Conservation (phyloP, 2,329 filamentous ascomycete genomes). For the Magnaporthales sp. region DNA sequence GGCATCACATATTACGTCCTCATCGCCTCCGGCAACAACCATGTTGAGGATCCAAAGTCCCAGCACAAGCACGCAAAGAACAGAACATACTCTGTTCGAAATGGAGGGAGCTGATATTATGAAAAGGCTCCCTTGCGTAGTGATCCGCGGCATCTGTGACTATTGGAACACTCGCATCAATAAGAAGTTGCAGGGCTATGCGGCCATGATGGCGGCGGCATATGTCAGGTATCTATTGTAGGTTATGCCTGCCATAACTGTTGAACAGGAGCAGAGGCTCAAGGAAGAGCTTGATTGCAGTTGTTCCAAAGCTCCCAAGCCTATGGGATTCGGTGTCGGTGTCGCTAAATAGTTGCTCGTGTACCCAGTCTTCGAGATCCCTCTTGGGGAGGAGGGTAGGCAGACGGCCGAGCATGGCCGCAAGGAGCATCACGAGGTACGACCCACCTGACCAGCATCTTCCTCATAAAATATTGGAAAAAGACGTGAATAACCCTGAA, state of each 20-base stretch:
- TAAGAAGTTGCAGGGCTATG: background rate
- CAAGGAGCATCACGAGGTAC: constrained; percentile 30
- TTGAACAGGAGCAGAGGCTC: background rate
- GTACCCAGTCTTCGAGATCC: constrained; percentile 43
- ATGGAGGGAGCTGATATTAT: background rate
- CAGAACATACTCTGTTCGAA: background rate
- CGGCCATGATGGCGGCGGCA: background rate
- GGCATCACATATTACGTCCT: background rate
- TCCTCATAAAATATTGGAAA: constrained; percentile 31
- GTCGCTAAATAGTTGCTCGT: constrained; percentile 41
- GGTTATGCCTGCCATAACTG: background rate
- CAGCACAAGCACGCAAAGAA: background rate
- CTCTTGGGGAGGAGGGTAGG: constrained; percentile 31
- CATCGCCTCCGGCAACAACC: background rate
- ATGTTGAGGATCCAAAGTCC: background rate
- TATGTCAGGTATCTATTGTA: background rate
- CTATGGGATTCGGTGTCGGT: too few relatives aligned
- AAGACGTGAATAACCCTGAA: constrained; percentile 33
- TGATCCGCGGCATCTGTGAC: background rate
- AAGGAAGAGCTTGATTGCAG: background rate
- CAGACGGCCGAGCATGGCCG: constrained; percentile 37
- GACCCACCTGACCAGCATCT: background rate
- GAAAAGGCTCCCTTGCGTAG: background rate
- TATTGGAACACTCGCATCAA: background rate
- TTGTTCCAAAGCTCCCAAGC: background rate